A percentile compares a stretch with the other conserved stretches of the same genome.
Conservation (phyloP, 257 asterid species). For the Petunia secreta region DNA sequence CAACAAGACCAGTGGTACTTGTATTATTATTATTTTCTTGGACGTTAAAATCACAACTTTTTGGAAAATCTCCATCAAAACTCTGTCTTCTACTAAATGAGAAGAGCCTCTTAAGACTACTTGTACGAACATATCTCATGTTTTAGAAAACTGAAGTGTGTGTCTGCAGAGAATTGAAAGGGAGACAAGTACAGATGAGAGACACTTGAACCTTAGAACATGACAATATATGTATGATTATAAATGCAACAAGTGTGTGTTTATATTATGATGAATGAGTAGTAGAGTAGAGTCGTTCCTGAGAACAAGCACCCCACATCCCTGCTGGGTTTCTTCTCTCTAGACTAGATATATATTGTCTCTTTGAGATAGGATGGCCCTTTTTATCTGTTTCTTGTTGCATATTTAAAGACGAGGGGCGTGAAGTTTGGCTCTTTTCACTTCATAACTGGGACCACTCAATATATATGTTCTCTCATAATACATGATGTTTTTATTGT, state of each 20-base stretch:
- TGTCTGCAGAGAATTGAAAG: background rate
- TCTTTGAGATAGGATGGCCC: slow-evolving; percentile 11
- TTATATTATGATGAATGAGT: too few species aligned
- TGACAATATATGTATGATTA: background rate
- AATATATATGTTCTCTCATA: too few species aligned
- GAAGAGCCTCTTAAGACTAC: slow-evolving; percentile 62
- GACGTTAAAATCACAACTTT: slow-evolving; percentile 29
- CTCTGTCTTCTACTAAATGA: slow-evolving; percentile 52
- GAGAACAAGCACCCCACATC: slow-evolving; percentile 18
- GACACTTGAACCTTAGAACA: background rate
- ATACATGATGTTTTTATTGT: too few species aligned
- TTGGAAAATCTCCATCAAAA: slow-evolving; percentile 44
- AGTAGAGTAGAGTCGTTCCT: background rate
- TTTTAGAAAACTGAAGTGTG: background rate
- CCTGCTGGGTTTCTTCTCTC: slow-evolving; percentile 11
- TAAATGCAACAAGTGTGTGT: background rate
- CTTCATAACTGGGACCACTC: slow-evolving; percentile 16
- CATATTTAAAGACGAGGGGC: slow-evolving; percentile 22
- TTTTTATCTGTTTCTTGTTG: slow-evolving; percentile 28
- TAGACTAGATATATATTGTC: background rate
- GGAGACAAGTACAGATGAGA: slow-evolving; percentile 2
- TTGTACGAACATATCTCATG: slow-evolving; percentile 63
- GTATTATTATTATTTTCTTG: slow-evolving; percentile 27
- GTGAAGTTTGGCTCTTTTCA: slow-evolving; percentile 21
- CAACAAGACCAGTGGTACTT: background rate